phyloP scores from a whole-genome alignment of 352 stramenopile genomes.

The Phytophthora chlamydospora region DNA sequence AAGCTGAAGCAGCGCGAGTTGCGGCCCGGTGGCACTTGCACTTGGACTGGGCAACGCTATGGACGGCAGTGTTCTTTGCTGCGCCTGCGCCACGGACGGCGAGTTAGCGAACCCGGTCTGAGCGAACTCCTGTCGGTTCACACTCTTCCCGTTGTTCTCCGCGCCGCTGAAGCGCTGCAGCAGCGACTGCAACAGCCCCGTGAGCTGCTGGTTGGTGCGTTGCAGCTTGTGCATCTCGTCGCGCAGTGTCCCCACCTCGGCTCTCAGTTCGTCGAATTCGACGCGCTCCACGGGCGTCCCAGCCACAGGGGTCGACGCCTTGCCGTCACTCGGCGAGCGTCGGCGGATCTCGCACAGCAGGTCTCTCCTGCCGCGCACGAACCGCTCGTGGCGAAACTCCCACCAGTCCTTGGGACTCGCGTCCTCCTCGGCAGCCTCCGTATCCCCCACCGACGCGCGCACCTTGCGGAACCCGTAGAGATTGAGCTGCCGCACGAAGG shows the following conservation, averaged over 20 bases:
- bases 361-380: slow-evolving; percentile 67
- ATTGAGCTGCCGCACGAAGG: slow-evolving; percentile 93
- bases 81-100: slow-evolving; percentile 19
- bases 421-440: slow-evolving; percentile 32
- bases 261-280: slow-evolving; percentile 76
- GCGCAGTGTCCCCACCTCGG: slow-evolving; percentile 58
- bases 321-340: slow-evolving; percentile 38
- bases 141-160: slow-evolving; percentile 21
- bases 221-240: slow-evolving; percentile 78
- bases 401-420: slow-evolving; percentile 74
- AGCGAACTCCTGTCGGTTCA: slow-evolving; percentile 16
- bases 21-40: slow-evolving; percentile 26
- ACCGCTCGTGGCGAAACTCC: slow-evolving; percentile 90
- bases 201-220: slow-evolving; percentile 68
- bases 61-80: slow-evolving; percentile 25
- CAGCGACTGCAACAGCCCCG: slow-evolving; percentile 60
- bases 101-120: slow-evolving; percentile 16
- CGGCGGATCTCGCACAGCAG: slow-evolving; percentile 82
- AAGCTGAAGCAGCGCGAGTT: slow-evolving; percentile 39
- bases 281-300: slow-evolving; percentile 51
- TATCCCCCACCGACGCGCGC: slow-evolving; percentile 23
- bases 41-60: slow-evolving; percentile 38
- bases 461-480: slow-evolving; percentile 93
- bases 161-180: slow-evolving; percentile 32
- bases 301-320: slow-evolving; percentile 17